Conservation (phyloP, 2,329 filamentous ascomycete species). For the Talaromyces marneffei region DNA sequence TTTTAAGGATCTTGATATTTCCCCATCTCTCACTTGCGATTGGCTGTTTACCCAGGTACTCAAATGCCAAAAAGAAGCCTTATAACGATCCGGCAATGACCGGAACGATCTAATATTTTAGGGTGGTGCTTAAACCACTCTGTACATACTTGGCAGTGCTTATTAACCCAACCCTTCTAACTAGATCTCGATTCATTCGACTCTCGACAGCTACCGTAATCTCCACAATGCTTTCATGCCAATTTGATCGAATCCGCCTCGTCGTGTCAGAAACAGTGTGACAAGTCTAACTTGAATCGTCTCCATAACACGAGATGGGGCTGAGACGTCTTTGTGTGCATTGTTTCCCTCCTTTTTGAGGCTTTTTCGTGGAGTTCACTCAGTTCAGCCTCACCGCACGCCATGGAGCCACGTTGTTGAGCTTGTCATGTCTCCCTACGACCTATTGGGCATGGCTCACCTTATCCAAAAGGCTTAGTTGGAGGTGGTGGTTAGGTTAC, state of each 20-base stretch:
- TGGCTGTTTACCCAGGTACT: too few relatives aligned
- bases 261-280: background rate
- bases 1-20: too few relatives aligned
- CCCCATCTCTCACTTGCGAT: too few relatives aligned
- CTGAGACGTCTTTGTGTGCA: background rate
- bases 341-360: background rate
- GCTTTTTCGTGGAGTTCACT: background rate
- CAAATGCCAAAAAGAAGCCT: too few relatives aligned
- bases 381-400: background rate
- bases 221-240: background rate
- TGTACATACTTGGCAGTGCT: too few relatives aligned
- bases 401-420: background rate
- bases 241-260: background rate
- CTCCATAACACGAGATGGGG: background rate
- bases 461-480: background rate
- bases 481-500: background rate
- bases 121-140: too few relatives aligned
- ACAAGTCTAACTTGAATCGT: background rate
- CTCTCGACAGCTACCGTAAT: too few relatives aligned
- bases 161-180: too few relatives aligned
- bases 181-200: too few relatives aligned
- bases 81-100: background rate
- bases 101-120: background rate
- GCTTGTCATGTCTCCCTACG: background rate
- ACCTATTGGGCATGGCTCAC: background rate